A percentile compares a stretch with the other conserved stretches of the same genome.
Conservation (phyloP, 2,329 filamentous ascomycete species). For the Mycosphaerella arachidis region DNA sequence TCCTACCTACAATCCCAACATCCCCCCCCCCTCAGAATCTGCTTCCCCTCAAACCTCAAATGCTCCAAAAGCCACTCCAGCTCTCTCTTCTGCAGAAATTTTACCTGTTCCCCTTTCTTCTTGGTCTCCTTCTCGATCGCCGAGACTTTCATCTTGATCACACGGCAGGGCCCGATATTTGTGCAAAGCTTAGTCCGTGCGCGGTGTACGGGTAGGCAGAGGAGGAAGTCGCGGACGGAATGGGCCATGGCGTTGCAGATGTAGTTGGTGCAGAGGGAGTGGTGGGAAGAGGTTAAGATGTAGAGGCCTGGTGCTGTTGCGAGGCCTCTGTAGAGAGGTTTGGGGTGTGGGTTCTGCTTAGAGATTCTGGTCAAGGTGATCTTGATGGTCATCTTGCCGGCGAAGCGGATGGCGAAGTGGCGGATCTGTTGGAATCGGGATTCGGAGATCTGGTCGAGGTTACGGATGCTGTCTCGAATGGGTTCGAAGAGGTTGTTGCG, state of each 20-base stretch:
- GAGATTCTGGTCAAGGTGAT: background rate
- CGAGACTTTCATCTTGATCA: background rate
- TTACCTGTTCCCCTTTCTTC: background rate
- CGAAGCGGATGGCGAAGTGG: background rate
- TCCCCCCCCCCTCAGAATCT: background rate
- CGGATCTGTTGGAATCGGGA: background rate
- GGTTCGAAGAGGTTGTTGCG: background rate
- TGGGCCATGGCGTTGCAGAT: background rate
- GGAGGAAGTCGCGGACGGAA: background rate
- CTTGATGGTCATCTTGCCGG: background rate
- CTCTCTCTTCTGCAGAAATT: background rate
- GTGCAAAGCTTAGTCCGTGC: background rate
- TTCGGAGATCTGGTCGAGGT: background rate
- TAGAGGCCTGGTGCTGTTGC: background rate
- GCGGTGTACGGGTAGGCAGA: background rate
- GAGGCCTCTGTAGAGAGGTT: background rate
- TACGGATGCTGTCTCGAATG: background rate
- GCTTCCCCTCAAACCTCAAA: background rate
- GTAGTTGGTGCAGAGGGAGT: background rate
- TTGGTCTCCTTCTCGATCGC: background rate
- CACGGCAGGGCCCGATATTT: background rate
- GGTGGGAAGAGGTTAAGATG: background rate
- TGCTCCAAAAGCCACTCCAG: background rate
- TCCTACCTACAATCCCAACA: background rate
- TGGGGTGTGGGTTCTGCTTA: background rate